Base-by-base conservation (phyloP, 495 filamentous ascomycete species). In the Aspergillus conjunctus region DNA sequence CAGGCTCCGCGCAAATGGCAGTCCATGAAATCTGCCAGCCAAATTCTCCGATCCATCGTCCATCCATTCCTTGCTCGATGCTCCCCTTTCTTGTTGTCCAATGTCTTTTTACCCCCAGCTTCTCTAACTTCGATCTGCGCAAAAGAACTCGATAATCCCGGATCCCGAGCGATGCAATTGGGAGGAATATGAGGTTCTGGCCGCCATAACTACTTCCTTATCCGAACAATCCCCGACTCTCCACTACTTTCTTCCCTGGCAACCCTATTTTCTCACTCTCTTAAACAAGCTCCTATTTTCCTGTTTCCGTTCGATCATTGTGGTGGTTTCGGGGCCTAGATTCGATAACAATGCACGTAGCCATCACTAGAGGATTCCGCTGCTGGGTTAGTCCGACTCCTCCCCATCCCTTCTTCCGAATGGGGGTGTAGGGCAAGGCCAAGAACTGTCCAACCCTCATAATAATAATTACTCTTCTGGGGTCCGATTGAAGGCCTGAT, bases 11-110 rank as follows among this genome's bases (percentile, higher is more conserved):
- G 46, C 44, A 44, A 43, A 46, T 34, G 55, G 44, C 30, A 50
- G 43, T 57, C 26, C 26, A 5, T 26, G 26, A 26, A 26, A 26
- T 33, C 26, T 33, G 44, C 45, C 45, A 54, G 31, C 4, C 55
- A 58, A 50, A 58, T 58, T 51, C 46, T 58, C 56, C 56, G 56
- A 58, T 51, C 46, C n/a, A 26, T 43, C 20, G 8, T 48, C 39
- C 39, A 14, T 22, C 44, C 44, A 48, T 48, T 20, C 44, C 44
- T 41, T 48, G 18, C 10, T 48, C n/a, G 10, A 18, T 48, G 39
- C 26, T 41, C 15, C 44, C 44, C 44, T 20, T 10, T 48, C 44
- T 22, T 20, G 21, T n/a, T 7, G 10, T 21, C 3, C 5, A 41
- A 41, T 26, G 26, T 43, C 39, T 17, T 4, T 2, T 43, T 14